Conservation (phyloP, 2,329 filamentous ascomycete genomes). For the Knoxdaviesia proteae region DNA sequence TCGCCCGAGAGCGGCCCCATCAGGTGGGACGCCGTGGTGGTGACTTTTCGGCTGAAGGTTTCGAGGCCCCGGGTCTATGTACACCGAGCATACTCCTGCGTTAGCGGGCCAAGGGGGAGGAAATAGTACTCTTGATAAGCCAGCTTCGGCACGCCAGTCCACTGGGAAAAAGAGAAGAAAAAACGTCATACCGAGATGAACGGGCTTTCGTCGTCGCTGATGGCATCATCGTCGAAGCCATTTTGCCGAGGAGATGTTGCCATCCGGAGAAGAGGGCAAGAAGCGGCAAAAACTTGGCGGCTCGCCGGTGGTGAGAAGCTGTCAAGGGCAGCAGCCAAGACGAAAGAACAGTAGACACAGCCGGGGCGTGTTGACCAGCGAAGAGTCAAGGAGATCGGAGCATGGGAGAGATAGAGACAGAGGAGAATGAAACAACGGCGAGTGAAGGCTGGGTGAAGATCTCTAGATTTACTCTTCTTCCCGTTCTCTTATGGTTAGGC, state of each 20-base stretch:
- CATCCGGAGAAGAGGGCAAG: not conserved
- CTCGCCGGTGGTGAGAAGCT: too few species aligned
- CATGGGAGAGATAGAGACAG: not conserved
- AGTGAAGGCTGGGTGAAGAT: not conserved
- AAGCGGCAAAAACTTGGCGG: not conserved
- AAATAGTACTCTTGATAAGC: not conserved
- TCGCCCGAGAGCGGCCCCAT: slow-evolving; percentile 46
- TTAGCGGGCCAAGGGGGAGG: not conserved
- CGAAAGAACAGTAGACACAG: too few species aligned
- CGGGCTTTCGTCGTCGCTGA: slow-evolving; percentile 5
- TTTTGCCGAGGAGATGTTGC: not conserved
- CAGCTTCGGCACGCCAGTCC: too few species aligned
- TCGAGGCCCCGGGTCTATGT: slow-evolving; percentile 66
- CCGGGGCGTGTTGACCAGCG: too few species aligned
- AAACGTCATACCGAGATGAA: slow-evolving; percentile 6
- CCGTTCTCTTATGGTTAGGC: not conserved
- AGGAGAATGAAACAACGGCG: not conserved
- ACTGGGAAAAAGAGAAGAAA: not conserved
- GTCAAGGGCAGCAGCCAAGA: too few species aligned
- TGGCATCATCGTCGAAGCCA: slow-evolving; percentile 1
- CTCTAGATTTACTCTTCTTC: not conserved
- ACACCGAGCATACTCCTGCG: not conserved
- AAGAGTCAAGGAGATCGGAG: not conserved
- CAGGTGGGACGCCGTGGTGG: slow-evolving; percentile 76
- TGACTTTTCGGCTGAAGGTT: slow-evolving; percentile 85